Conservation (phyloP, 805 yeast species). For the Candida nitratophila region DNA sequence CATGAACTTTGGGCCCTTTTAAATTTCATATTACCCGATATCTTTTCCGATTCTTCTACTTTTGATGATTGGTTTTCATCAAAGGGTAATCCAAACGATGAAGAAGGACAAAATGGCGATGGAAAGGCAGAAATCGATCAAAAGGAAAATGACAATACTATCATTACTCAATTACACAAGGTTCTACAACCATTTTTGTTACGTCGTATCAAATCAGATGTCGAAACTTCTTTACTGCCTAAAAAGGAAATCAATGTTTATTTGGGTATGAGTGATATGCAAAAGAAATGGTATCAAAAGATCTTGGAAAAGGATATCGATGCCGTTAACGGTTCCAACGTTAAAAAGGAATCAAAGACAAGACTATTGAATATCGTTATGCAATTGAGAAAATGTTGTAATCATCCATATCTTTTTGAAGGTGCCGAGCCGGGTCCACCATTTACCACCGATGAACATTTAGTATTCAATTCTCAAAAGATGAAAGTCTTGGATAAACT, state of each 20-base stretch:
- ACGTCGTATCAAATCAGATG: conserved; percentile 73
- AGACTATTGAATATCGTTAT: conserved; percentile 71
- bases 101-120: conserved; percentile 26
- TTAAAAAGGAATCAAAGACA: conserved; percentile 69
- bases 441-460: conserved; percentile 76
- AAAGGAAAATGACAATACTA: conserved; percentile 27
- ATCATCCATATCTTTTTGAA: conserved; percentile 78
- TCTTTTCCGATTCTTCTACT: conserved; percentile 63
- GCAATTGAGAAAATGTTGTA: conserved; percentile 82
- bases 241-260: conserved; percentile 69
- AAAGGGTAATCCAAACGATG: conserved; percentile 29
- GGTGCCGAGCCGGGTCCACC: conserved; percentile 93
- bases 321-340: conserved; percentile 79
- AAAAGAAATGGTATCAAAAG: conserved; percentile 68
- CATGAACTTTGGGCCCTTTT: conserved; percentile 79
- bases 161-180: conserved; percentile 66
- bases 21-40: conserved; percentile 72
- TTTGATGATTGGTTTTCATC: conserved; percentile 71
- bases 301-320: conserved; percentile 74
- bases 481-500: conserved; percentile 65
- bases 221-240: conserved; percentile 71
- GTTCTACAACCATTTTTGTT: conserved; percentile 69
- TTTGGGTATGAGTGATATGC: conserved; percentile 75
- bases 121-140: conserved; percentile 17
- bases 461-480: conserved; percentile 66